Conservation (phyloP, 345 rosid genomes). For the Luvunga scandens region DNA sequence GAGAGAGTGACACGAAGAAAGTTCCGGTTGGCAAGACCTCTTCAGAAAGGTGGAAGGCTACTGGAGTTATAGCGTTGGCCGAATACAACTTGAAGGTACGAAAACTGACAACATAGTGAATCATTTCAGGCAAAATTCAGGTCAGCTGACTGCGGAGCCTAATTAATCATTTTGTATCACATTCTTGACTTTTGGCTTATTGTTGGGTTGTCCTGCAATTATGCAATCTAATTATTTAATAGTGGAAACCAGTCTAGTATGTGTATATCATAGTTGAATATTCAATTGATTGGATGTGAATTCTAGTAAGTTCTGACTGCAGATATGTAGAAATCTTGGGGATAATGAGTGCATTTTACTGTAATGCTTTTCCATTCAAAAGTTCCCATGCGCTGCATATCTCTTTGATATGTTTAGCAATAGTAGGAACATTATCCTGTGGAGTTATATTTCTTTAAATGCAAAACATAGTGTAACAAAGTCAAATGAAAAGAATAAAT, state of each 20-base stretch:
- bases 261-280: background rate
- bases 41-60: conserved; percentile 65
- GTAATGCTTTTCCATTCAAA: background rate
- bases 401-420: background rate
- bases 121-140: background rate
- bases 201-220: background rate
- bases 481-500: background rate
- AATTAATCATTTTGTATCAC: background rate
- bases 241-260: background rate
- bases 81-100: conserved; percentile 71
- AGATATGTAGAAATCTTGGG: background rate
- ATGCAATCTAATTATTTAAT: background rate
- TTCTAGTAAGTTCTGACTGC: background rate
- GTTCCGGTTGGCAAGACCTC: conserved; percentile 45
- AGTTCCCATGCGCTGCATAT: background rate
- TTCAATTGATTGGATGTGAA: background rate
- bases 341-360: background rate
- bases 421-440: background rate
- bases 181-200: background rate
- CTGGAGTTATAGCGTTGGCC: conserved; percentile 70
- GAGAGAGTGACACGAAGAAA: conserved; percentile 22
- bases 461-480: background rate
- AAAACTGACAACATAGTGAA: background rate
- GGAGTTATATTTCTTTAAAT: background rate
- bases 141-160: background rate